Evolutionary conservation across 805 yeast genomes (phyloP).

Genomic region (Ogataea zsoltii): DNA sequence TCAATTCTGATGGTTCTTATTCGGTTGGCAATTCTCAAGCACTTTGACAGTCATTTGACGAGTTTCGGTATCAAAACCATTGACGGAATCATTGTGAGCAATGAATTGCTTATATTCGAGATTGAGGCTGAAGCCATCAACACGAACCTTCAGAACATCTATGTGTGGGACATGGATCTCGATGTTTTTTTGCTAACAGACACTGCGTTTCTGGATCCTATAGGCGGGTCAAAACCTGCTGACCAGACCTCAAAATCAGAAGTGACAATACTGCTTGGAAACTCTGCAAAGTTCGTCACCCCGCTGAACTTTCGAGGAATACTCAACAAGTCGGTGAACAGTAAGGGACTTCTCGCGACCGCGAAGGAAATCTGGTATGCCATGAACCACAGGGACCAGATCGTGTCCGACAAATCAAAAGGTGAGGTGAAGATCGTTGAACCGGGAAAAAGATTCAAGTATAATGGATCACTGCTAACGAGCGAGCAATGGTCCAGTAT

Average conservation of each 20-base stretch:
- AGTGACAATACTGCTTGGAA: constrained; percentile 35
- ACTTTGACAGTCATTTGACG: constrained; percentile 28
- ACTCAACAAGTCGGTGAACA: constrained; percentile 14
- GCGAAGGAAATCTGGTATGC: constrained; percentile 24
- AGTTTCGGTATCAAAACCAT: constrained; percentile 27
- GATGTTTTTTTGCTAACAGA: constrained; percentile 35
- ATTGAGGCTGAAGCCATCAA: constrained; percentile 28
- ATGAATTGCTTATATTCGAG: constrained; percentile 34
- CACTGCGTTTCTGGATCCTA: constrained; percentile 13
- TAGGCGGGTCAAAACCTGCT: constrained; percentile 2
- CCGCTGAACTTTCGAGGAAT: constrained; percentile 34
- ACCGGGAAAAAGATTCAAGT: constrained; percentile 32
- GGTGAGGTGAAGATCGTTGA: constrained; percentile 35
- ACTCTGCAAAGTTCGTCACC: constrained; percentile 29
- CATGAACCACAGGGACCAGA: constrained; percentile 22
- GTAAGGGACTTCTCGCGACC: constrained; percentile 10
- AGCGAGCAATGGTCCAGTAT: constrained; percentile 34
- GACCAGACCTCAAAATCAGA: constrained; percentile 18
- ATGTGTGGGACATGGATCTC: constrained; percentile 33
- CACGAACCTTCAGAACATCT: constrained; percentile 33
- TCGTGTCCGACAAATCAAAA: constrained; percentile 13
- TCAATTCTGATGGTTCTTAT: constrained; percentile 11
- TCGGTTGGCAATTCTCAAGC: constrained; percentile 27
- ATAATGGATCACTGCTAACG: constrained; percentile 23
- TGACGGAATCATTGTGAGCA: constrained; percentile 33